These are phyloP conservation scores for Trichoderma gracile DNA, from an alignment of 2,329 filamentous ascomycete species.

Conservation along the genomic window DNA sequence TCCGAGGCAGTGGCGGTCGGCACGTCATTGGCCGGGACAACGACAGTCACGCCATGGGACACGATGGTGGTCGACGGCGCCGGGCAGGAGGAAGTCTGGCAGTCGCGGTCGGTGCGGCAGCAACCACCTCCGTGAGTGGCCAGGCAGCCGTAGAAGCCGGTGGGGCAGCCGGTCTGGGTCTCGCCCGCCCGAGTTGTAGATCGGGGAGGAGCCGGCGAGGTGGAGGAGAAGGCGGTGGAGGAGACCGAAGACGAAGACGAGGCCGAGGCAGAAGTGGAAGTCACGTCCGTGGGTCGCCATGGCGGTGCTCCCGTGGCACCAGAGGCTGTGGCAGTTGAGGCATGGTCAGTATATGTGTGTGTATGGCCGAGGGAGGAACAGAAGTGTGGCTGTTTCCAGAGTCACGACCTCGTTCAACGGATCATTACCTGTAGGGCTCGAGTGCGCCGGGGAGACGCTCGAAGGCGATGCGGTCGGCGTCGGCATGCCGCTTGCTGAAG, in stretches of 20 bases:
- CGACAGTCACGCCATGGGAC: constrained; percentile 68
- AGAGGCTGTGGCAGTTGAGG: constrained; percentile 39
- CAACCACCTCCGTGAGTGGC: constrained; percentile 82
- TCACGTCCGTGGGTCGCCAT: constrained; percentile 43
- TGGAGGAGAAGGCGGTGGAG: not conserved
- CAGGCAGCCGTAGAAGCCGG: constrained; percentile 87
- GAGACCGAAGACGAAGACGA: constrained; percentile 11
- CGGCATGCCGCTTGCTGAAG: constrained; percentile 33
- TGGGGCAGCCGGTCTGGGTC: constrained; percentile 64
- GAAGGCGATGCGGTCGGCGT: constrained; percentile 28
- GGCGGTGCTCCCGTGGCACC: constrained; percentile 46
- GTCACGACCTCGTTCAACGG: constrained; percentile 47
- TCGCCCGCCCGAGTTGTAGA: not conserved
- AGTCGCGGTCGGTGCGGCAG: constrained; percentile 85
- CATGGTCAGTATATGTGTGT: constrained; percentile 41
- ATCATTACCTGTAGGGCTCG: constrained; percentile 39
- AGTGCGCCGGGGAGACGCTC: constrained; percentile 44
- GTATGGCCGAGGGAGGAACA: constrained; percentile 37
- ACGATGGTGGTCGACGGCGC: constrained; percentile 64
- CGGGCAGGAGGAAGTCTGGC: constrained; percentile 77
- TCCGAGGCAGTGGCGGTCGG: constrained; percentile 46
- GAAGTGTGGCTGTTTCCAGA: constrained; percentile 42
- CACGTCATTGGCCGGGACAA: constrained; percentile 58
- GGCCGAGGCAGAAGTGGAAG: not conserved
- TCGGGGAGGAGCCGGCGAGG: not conserved